phyloP scores from a whole-genome alignment of 257 asterid genomes.

The Agastache rugosa region DNA sequence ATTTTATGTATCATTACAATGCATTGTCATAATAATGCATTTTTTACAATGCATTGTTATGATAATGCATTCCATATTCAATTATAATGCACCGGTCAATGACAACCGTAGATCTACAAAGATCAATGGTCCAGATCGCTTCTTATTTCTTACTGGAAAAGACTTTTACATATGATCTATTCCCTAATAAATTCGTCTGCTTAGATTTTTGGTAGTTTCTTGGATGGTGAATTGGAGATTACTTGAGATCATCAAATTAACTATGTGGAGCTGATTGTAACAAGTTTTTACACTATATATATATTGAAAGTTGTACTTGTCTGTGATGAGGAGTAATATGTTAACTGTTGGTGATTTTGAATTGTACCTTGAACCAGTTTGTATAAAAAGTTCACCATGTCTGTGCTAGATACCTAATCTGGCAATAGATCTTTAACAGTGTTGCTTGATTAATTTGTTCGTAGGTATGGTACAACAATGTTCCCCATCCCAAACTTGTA shows the following conservation, averaged over 20 bases:
- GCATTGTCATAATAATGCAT: too few species aligned
- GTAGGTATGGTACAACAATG: constrained; percentile 94
- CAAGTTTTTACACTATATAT: background rate
- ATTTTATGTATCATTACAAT: too few species aligned
- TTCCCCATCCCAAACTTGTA: constrained; percentile 95
- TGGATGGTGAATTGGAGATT: constrained; percentile 17
- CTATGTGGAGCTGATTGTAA: constrained; percentile 3
- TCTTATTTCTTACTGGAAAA: too few species aligned
- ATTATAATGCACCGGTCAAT: too few species aligned
- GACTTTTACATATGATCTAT: too few species aligned
- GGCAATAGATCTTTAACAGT: constrained; percentile 18
- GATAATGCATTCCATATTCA: too few species aligned
- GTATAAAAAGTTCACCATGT: constrained; percentile 17
- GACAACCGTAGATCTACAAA: too few species aligned
- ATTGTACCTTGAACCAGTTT: constrained; percentile 13
- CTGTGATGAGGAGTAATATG: background rate
- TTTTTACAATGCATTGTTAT: too few species aligned
- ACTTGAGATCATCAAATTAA: constrained; percentile 20
- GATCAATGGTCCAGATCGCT: too few species aligned
- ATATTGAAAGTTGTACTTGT: background rate
- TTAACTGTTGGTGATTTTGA: constrained; percentile 13
- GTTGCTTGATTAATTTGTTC: constrained; percentile 26
- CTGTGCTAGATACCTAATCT: constrained; percentile 14
- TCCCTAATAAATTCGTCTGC: too few species aligned
- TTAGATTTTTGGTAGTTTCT: background rate